Evolutionary conservation across 2,329 filamentous ascomycete genomes (phyloP).

Genomic region (Ambrosiella xylebori): DNA sequence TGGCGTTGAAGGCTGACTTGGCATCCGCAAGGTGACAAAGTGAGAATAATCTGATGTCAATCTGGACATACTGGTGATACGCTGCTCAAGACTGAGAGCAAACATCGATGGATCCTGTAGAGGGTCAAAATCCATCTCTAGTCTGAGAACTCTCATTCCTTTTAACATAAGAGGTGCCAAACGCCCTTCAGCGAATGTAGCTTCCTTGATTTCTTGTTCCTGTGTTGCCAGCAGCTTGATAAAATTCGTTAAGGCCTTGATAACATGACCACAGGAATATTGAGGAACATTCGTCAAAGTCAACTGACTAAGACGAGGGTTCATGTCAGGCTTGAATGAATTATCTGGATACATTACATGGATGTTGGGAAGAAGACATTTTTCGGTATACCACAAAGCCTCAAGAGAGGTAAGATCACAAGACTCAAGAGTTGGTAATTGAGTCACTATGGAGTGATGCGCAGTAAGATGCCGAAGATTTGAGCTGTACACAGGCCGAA

Average conservation of each 20-base stretch:
- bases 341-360: slow-evolving; percentile 29
- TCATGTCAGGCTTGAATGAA: slow-evolving; percentile 36
- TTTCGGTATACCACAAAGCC: slow-evolving; percentile 27
- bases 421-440: slow-evolving; percentile 28
- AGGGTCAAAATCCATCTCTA: slow-evolving; percentile 36
- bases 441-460: slow-evolving; percentile 44
- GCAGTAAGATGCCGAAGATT: slow-evolving; percentile 35
- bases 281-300: slow-evolving; percentile 38
- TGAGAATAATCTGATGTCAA: no score
- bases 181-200: slow-evolving; percentile 15
- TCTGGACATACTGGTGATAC: no score
- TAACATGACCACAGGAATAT: slow-evolving; percentile 32
- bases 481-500: slow-evolving; percentile 35
- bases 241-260: slow-evolving; percentile 30
- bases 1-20: no score
- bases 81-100: no score
- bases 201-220: slow-evolving; percentile 27
- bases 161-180: slow-evolving; percentile 27
- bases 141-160: slow-evolving; percentile 34
- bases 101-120: slow-evolving; percentile 2
- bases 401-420: background rate
- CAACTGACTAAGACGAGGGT: slow-evolving; percentile 35
- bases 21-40: no score
- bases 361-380: slow-evolving; percentile 24
- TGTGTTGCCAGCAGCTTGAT: slow-evolving; percentile 30